Percentiles rank a stretch among this genome's conserved stretches.
These are phyloP conservation scores for Cladophialophora immunda DNA, from an alignment of 2,329 filamentous ascomycete genomes.

Conservation along the genomic window DNA sequence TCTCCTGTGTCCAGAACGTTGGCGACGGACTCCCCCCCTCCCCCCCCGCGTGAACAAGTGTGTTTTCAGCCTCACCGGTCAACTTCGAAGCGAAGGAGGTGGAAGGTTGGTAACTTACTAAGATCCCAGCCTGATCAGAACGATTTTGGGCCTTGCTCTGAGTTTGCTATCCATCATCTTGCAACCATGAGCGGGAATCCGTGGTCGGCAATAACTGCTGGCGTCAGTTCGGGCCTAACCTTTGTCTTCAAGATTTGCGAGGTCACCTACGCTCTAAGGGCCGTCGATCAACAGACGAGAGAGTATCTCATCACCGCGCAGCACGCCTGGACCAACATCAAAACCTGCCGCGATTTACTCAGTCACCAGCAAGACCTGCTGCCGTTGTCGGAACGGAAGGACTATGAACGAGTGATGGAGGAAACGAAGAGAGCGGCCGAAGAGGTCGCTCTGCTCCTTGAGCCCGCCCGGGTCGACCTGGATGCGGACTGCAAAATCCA, in stretches of 20 bases:
- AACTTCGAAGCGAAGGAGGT: neutral
- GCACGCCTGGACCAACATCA: slow-evolving; percentile 18
- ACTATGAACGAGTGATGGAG: slow-evolving; percentile 16
- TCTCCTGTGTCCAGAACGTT: neutral
- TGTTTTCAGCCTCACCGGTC: neutral
- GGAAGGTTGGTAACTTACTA: neutral
- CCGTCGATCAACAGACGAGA: slow-evolving; percentile 12
- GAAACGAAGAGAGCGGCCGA: slow-evolving; percentile 20
- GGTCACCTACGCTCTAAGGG: slow-evolving; percentile 12
- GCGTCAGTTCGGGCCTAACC: slow-evolving; percentile 15
- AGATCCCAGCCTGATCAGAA: neutral
- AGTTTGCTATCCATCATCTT: too few species aligned
- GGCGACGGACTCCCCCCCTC: too few species aligned
- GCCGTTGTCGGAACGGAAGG: slow-evolving; percentile 8
- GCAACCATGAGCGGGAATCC: slow-evolving; percentile 9
- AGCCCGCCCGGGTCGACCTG: slow-evolving; percentile 16
- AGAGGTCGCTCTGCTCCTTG: slow-evolving; percentile 17
- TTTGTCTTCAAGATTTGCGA: slow-evolving; percentile 21
- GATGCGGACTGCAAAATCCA: slow-evolving; percentile 11
- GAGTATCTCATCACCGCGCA: slow-evolving; percentile 17
- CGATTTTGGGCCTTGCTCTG: too few species aligned
- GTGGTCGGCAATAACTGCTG: slow-evolving; percentile 7
- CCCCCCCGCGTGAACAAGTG: neutral
- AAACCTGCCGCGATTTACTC: slow-evolving; percentile 11
- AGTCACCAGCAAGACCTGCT: slow-evolving; percentile 4